These are phyloP conservation scores for Hymenoscyphus repandus DNA, from an alignment of 2,329 filamentous ascomycete genomes.

Conservation along the genomic window DNA sequence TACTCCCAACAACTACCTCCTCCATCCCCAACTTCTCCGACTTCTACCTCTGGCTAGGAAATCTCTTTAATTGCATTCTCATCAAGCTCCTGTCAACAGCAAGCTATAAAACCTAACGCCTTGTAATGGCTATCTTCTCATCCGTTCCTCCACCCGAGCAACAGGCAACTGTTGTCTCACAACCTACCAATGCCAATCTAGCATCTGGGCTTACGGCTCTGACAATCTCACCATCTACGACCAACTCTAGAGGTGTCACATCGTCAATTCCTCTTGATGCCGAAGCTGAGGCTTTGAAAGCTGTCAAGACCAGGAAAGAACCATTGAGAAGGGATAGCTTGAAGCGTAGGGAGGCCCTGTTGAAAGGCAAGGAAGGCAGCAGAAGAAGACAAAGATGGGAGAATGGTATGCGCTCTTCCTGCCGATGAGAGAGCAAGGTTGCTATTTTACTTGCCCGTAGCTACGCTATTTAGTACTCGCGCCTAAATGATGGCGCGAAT, in stretches of 20 bases:
- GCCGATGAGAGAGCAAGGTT: no score
- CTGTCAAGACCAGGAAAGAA: slow-evolving; percentile 25
- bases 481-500: background rate
- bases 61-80: background rate
- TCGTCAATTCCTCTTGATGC: slow-evolving; percentile 75
- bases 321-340: slow-evolving; percentile 43
- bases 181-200: slow-evolving; percentile 45
- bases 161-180: slow-evolving; percentile 22
- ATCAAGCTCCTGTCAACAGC: background rate
- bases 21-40: background rate
- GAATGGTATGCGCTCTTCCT: slow-evolving; percentile 59
- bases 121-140: slow-evolving; percentile 47
- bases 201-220: slow-evolving; percentile 48
- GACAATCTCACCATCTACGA: slow-evolving; percentile 49
- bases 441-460: no score
- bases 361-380: slow-evolving; percentile 88
- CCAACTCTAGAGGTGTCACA: slow-evolving; percentile 52
- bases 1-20: background rate
- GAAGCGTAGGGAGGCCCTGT: slow-evolving; percentile 44
- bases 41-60: background rate
- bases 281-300: slow-evolving; percentile 18
- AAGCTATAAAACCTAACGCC: background rate
- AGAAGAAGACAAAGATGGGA: slow-evolving; percentile 87
- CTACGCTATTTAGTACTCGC: background rate
- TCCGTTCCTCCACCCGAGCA: slow-evolving; percentile 46